Conservation (phyloP, 441 rosid species). For the Raphanus hybrid region DNA sequence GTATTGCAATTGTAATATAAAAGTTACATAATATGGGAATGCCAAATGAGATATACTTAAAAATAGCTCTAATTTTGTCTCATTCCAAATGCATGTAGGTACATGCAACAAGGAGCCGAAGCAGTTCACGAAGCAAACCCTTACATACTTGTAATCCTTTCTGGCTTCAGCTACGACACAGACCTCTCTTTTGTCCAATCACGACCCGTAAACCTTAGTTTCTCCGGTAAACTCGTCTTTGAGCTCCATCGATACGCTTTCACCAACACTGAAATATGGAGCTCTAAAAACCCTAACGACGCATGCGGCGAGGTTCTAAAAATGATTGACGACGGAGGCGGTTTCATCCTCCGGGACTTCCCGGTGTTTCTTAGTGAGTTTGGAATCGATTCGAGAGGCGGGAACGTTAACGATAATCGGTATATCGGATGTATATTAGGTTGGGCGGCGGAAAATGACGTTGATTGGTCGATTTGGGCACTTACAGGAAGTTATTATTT, state of each 20-base stretch:
- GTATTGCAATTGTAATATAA: neutral
- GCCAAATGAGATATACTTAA: neutral
- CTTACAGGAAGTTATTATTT: constrained; percentile 77
- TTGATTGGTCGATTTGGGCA: constrained; percentile 89
- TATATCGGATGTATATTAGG: constrained; percentile 72
- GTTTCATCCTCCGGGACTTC: constrained; percentile 61
- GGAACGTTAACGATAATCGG: constrained; percentile 63
- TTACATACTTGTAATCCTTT: constrained; percentile 73
- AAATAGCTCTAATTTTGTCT: neutral
- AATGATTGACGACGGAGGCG: constrained; percentile 44
- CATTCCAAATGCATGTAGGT: constrained; percentile 44
- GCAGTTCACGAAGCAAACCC: constrained; percentile 82
- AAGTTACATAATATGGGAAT: neutral
- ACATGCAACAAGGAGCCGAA: constrained; percentile 78
- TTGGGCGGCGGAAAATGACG: constrained; percentile 72
- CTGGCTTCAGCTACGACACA: constrained; percentile 65
- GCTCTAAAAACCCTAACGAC: constrained; percentile 61
- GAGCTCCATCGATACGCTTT: constrained; percentile 86
- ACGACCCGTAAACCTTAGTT: constrained; percentile 50
- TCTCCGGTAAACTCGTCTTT: constrained; percentile 64
- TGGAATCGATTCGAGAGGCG: constrained; percentile 75
- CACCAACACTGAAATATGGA: constrained; percentile 57
- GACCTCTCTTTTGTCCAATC: constrained; percentile 58
- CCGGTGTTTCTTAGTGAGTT: constrained; percentile 90
- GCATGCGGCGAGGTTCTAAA: constrained; percentile 55